phyloP scores from a whole-genome alignment of 192 early-diverging fungal genomes.

The Backusella tarrabulga region DNA sequence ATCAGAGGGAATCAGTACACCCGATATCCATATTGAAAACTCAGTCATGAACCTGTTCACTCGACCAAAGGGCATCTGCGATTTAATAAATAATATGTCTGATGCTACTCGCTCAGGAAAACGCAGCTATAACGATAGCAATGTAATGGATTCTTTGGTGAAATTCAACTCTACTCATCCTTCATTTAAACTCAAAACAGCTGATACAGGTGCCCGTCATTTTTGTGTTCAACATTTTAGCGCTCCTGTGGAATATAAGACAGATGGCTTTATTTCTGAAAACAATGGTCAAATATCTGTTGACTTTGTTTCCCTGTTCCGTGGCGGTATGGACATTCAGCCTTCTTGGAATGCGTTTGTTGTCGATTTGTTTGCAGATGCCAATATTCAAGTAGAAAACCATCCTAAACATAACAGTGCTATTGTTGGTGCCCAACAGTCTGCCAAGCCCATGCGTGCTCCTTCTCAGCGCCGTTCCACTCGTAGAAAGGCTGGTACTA shows the following conservation, averaged over 20 bases:
- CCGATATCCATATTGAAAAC: slow-evolving; percentile 24
- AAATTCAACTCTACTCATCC: slow-evolving; percentile 34
- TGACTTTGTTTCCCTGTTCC: slow-evolving; percentile 84
- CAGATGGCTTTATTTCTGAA: slow-evolving; percentile 69
- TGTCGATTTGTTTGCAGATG: slow-evolving; percentile 67
- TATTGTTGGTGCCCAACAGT: slow-evolving; percentile 71
- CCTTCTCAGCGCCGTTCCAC: slow-evolving; percentile 60
- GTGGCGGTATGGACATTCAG: slow-evolving; percentile 53
- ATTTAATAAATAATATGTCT: slow-evolving; percentile 41
- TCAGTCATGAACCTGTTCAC: slow-evolving; percentile 50
- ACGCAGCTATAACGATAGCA: slow-evolving; percentile 41
- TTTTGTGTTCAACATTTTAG: slow-evolving; percentile 79
- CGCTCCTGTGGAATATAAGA: slow-evolving; percentile 70
- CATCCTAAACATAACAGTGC: slow-evolving; percentile 70
- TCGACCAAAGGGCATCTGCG: slow-evolving; percentile 48
- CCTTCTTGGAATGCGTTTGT: slow-evolving; percentile 74
- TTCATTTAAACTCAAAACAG: slow-evolving; percentile 39
- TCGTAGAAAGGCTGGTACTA: slow-evolving; percentile 12
- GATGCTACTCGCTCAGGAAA: slow-evolving; percentile 32
- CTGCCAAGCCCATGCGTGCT: slow-evolving; percentile 66
- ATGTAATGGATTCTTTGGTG: slow-evolving; percentile 32
- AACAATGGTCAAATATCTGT: slow-evolving; percentile 69
- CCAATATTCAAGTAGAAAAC: slow-evolving; percentile 64
- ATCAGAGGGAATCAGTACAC: slow-evolving; percentile 53
- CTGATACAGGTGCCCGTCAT: slow-evolving; percentile 28